Evolutionary conservation across 495 filamentous ascomycete species (phyloP), one percentile per base, ranked within the genome.

Genomic region (Hypoxylon fragiforme): DNA sequence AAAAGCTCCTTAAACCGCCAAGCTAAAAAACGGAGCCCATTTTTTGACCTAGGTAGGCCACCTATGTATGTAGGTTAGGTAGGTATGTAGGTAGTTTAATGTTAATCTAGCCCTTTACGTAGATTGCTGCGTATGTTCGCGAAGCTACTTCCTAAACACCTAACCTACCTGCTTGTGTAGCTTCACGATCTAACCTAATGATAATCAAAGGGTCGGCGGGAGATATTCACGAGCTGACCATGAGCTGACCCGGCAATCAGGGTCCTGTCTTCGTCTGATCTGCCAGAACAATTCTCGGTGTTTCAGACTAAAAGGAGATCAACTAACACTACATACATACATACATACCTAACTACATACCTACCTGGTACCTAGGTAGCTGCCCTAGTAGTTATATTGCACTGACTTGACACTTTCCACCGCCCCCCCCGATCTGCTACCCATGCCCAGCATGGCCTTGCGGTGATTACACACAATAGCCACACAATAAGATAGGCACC

Each of bases 251-350:
- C 40, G 38, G 38, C 21, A 49, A 34, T 8, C 24, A 30, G 24
- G 21, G 19, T 19, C 44, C 9, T 32, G 43, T 50, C 57, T 39
- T 42, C 45, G 41, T 61, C 48, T 49, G 36, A 53, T 49, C 52
- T 57, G 47, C 49, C 43, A 28, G 24, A 28, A 28, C 4, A 43
- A 56, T 44, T 42, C 37, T 38, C 36, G 39, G 34, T 52, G 58
- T 62, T 62, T 62, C 58, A 62, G 48, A 24, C 38, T 41, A 47
- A 52, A 43, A 47, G 48, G 52, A 62, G 42, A 52, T 20, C 12
- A 13, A 35, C 31, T 12, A 7, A 35, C 31, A 9, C n/a, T 35
- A 35, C 31, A 35, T 35, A 30, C 26, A 30, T 11, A 28, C 24
- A 28, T 28, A 28, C 31, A n/a, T 34, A 6, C 31, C 11, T 7